Percentiles rank a stretch among this genome's conserved stretches.
Evolutionary conservation across 139 green algal genomes (phyloP).

Genomic region (Coelastrella sp.): DNA sequence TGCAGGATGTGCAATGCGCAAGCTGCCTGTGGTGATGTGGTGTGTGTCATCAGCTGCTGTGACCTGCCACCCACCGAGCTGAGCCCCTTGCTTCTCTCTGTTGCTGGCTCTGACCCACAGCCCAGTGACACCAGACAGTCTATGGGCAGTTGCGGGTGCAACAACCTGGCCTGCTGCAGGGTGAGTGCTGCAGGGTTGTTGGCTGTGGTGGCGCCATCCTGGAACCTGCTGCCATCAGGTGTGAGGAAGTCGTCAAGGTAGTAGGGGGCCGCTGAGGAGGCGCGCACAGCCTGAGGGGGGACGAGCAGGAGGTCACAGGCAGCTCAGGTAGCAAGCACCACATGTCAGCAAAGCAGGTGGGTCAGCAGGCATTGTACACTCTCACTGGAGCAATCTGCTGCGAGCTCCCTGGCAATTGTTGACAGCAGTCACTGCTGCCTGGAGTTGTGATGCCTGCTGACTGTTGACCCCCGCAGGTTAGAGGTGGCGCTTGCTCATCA

Average conservation of each 20-base stretch:
- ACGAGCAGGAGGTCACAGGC: background rate
- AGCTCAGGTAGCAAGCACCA: background rate
- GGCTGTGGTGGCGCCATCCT: constrained; percentile 91
- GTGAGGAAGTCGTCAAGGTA: constrained; percentile 89
- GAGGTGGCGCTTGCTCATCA: too few species aligned
- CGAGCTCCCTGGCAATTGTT: too few species aligned
- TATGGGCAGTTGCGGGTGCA: constrained; percentile 65
- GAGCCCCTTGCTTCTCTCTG: constrained; percentile 41
- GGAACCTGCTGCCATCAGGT: constrained; percentile 81
- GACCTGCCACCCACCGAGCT: background rate
- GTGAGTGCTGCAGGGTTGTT: constrained; percentile 95
- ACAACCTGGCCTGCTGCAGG: constrained; percentile 77
- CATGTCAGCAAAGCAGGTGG: too few species aligned
- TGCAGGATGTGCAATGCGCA: background rate
- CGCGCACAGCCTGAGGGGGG: constrained; percentile 78
- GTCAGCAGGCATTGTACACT: too few species aligned
- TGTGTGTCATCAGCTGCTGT: background rate
- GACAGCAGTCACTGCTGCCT: too few species aligned
- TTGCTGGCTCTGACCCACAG: constrained; percentile 70
- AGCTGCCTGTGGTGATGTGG: too few species aligned
- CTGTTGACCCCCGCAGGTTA: too few species aligned
- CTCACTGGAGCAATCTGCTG: background rate
- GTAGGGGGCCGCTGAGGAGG: constrained; percentile 86
- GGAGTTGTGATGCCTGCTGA: too few species aligned
- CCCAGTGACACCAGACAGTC: constrained; percentile 90